These are phyloP conservation scores for Arthromyces matolae DNA, from an alignment of 768 basidiomycete genomes.

Conservation along the genomic window DNA sequence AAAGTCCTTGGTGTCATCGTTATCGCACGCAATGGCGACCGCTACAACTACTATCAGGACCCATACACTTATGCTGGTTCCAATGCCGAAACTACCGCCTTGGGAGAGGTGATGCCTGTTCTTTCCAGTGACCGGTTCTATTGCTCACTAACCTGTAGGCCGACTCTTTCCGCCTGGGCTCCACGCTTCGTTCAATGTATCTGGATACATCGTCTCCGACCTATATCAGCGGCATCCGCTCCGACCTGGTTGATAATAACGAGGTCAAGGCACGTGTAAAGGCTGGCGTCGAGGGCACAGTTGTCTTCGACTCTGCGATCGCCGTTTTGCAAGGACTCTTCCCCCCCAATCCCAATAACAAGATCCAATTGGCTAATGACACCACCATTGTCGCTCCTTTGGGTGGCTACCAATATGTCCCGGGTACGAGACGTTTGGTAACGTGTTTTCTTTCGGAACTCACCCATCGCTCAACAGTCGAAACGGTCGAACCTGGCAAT, in stretches of 20 bases:
- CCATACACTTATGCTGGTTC: constrained; percentile 61
- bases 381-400: constrained; percentile 69
- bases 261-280: constrained; percentile 78
- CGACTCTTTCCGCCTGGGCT: constrained; percentile 65
- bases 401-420: constrained; percentile 83
- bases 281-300: constrained; percentile 79
- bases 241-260: constrained; percentile 68
- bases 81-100: constrained; percentile 68
- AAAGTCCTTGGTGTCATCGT: constrained; percentile 76
- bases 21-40: constrained; percentile 77
- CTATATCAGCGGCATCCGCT: constrained; percentile 61
- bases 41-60: constrained; percentile 65
- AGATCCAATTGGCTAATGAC: constrained; percentile 75
- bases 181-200: constrained; percentile 61
- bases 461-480: constrained; percentile 50
- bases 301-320: constrained; percentile 83
- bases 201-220: constrained; percentile 62
- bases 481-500: constrained; percentile 83
- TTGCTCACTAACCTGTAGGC: constrained; percentile 38
- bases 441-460: constrained; percentile 3
- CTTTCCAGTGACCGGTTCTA: background rate
- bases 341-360: constrained; percentile 71
- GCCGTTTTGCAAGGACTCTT: constrained; percentile 84
- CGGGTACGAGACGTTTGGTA: constrained; percentile 39
- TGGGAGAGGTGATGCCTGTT: constrained; percentile 57